A percentile compares a stretch with the other conserved stretches of the same genome.
Evolutionary conservation across 1,284 basidiomycete genomes (phyloP).

Genomic region (Phellinidium pouzarii): DNA sequence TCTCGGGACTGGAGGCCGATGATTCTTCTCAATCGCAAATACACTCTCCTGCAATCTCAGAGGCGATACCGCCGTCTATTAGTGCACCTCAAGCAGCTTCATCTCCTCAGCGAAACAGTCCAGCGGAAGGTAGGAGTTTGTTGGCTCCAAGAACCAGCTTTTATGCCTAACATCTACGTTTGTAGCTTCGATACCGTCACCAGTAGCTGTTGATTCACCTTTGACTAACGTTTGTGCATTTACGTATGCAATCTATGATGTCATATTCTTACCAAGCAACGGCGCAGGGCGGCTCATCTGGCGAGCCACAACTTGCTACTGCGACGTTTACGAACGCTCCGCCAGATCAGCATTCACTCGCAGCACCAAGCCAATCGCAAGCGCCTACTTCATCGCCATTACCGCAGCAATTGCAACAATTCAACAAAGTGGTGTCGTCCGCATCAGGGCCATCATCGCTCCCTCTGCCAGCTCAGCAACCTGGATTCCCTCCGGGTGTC

Average conservation of each 20-base stretch:
- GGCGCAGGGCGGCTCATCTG: not conserved
- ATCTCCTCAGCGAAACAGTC: slow-evolving; percentile 41
- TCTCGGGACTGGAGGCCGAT: slow-evolving; percentile 57
- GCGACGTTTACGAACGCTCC: slow-evolving; percentile 11
- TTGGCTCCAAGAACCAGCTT: not conserved
- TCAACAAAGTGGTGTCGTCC: slow-evolving; percentile 26
- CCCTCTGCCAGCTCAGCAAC: slow-evolving; percentile 31
- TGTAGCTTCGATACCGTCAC: slow-evolving; percentile 13
- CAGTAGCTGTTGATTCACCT: slow-evolving; percentile 17
- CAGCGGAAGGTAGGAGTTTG: slow-evolving; percentile 38
- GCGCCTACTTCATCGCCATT: slow-evolving; percentile 45
- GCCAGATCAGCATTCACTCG: slow-evolving; percentile 15
- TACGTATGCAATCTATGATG: not conserved
- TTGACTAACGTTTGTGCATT: slow-evolving; percentile 15
- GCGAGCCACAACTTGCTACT: slow-evolving; percentile 2
- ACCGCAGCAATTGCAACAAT: slow-evolving; percentile 57
- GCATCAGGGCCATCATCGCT: slow-evolving; percentile 25
- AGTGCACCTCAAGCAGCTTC: slow-evolving; percentile 48
- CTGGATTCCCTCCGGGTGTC: slow-evolving; percentile 65
- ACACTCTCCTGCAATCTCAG: slow-evolving; percentile 66
- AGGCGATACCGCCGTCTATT: slow-evolving; percentile 52
- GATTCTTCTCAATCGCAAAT: slow-evolving; percentile 63
- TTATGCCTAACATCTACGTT: not conserved
- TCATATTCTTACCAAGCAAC: not conserved
- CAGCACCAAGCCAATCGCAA: slow-evolving; percentile 18